These are phyloP conservation scores for Erodium maritimum DNA, from an alignment of 345 rosid genomes.

Conservation along the genomic window DNA sequence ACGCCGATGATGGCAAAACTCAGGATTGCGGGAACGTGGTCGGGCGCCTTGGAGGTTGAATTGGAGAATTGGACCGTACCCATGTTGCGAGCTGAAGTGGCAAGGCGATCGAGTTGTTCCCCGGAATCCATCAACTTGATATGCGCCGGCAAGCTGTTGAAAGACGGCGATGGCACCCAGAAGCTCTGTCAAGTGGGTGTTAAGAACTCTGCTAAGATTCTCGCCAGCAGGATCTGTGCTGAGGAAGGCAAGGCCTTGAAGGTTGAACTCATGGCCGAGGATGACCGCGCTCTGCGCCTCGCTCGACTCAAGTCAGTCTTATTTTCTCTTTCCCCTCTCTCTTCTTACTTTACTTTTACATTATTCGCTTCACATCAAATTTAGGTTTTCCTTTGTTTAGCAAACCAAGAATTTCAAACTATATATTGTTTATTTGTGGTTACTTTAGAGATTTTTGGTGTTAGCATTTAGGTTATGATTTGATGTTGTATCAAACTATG, in stretches of 20 bases:
- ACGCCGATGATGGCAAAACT: slow-evolving; percentile 39
- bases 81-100: slow-evolving; percentile 68
- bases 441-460: too few relatives aligned
- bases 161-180: slow-evolving; percentile 42
- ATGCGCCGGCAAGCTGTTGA: slow-evolving; percentile 61
- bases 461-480: too few relatives aligned
- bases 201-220: slow-evolving; percentile 63
- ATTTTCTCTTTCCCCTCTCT: neutral
- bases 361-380: neutral
- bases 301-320: slow-evolving; percentile 59
- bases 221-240: slow-evolving; percentile 43
- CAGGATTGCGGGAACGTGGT: slow-evolving; percentile 85
- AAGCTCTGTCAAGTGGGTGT: slow-evolving; percentile 50
- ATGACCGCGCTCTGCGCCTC: slow-evolving; percentile 61
- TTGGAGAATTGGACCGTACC: slow-evolving; percentile 65
- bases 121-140: slow-evolving; percentile 62
- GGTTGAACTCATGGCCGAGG: slow-evolving; percentile 51
- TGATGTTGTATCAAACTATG: neutral
- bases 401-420: neutral
- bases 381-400: neutral
- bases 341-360: neutral
- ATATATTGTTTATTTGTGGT: too few relatives aligned
- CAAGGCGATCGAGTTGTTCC: slow-evolving; percentile 42
- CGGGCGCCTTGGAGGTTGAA: slow-evolving; percentile 65
- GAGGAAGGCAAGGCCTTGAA: slow-evolving; percentile 58